These are phyloP conservation scores for Fusarium veterinarium DNA, from an alignment of 2,329 filamentous ascomycete genomes.

Conservation along the genomic window DNA sequence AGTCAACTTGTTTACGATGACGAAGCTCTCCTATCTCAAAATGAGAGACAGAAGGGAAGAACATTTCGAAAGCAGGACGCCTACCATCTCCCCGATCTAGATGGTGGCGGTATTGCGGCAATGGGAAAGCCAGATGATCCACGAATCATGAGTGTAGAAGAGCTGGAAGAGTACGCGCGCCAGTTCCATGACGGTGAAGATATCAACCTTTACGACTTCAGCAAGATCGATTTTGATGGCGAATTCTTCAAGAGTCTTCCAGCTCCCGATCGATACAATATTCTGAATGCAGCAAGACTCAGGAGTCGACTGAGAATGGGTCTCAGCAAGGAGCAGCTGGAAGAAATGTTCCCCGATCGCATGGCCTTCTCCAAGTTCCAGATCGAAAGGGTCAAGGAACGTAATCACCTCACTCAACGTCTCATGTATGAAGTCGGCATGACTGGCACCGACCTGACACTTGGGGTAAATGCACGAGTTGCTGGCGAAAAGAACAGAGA, in stretches of 20 bases:
- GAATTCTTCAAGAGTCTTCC: conserved; percentile 95
- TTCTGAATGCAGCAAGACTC: conserved; percentile 91
- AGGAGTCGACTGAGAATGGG: conserved; percentile 94
- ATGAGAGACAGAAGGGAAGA: conserved; percentile 78
- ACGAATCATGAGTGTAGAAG: conserved; percentile 94
- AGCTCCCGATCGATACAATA: conserved; percentile 93
- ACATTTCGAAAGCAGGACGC: conserved; percentile 92
- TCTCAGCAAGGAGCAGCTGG: conserved; percentile 93
- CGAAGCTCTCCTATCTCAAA: conserved; percentile 83
- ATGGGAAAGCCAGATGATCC: conserved; percentile 95
- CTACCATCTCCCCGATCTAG: conserved; percentile 92
- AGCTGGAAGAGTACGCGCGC: conserved; percentile 91
- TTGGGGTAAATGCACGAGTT: conserved; percentile 74
- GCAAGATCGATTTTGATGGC: conserved; percentile 97
- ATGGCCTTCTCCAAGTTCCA: conserved; percentile 98
- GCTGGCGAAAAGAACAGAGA: conserved; percentile 90
- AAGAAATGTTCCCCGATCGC: conserved; percentile 95
- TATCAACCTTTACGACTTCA: conserved; percentile 93
- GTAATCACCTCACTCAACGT: conserved; percentile 93
- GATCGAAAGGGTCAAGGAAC: conserved; percentile 90
- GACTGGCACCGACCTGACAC: conserved; percentile 78
- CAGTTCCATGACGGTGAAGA: conserved; percentile 95
- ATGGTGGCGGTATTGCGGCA: conserved; percentile 78
- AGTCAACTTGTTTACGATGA: conserved; percentile 87
- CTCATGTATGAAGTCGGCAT: conserved; percentile 95